These are phyloP conservation scores for Benincasa hispida DNA, from an alignment of 306 rosid species.

Conservation along the genomic window DNA sequence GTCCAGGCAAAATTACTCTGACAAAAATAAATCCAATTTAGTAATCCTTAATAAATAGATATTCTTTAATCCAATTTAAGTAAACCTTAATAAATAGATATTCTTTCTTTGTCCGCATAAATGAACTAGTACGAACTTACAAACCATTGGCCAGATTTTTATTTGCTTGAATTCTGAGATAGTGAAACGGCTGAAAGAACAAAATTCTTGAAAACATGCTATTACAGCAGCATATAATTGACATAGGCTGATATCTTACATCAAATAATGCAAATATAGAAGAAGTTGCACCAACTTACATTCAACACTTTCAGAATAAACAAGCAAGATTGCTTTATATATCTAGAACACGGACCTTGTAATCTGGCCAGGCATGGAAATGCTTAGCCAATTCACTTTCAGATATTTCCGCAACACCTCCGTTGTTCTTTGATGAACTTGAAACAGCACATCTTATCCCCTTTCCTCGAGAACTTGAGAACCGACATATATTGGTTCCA, in stretches of 20 bases:
- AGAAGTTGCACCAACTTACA: not conserved
- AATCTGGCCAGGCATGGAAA: constrained; percentile 54
- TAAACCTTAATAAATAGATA: not conserved
- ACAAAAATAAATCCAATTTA: not conserved
- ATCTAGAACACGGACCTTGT: constrained; percentile 30
- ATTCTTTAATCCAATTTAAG: no score
- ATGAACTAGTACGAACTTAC: not conserved
- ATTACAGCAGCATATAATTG: not conserved
- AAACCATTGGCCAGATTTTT: not conserved
- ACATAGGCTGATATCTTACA: not conserved
- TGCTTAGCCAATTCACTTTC: constrained; percentile 29
- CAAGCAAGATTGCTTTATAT: not conserved
- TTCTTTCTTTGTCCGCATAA: not conserved
- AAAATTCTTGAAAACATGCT: not conserved
- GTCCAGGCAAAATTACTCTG: not conserved
- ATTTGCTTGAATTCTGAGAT: not conserved
- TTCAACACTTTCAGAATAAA: not conserved
- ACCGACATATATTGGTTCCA: constrained; percentile 16
- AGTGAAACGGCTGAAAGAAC: not conserved
- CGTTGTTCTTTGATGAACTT: constrained; percentile 15
- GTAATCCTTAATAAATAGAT: no score
- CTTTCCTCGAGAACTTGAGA: constrained; percentile 20
- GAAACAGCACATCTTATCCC: constrained; percentile 29
- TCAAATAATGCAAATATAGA: not conserved
- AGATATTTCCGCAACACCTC: constrained; percentile 30